Evolutionary conservation across 768 basidiomycete genomes (phyloP).

Genomic region (Rhizopogon vinicolor): DNA sequence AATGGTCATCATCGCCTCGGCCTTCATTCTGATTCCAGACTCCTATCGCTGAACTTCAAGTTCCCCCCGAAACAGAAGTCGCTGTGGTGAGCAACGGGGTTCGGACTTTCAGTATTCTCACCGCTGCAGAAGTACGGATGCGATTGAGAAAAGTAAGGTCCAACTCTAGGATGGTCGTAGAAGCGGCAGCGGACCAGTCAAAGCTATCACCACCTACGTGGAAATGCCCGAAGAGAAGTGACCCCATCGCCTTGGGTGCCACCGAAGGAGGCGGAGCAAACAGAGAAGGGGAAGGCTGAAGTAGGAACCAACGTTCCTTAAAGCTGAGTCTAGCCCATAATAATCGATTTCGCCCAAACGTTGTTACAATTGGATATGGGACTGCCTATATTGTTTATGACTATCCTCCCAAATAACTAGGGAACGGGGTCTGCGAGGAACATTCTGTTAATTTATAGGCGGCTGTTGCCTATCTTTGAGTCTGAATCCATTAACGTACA

Average conservation of each 20-base stretch:
- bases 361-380: not conserved
- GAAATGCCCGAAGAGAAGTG: slow-evolving; percentile 25
- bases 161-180: slow-evolving; percentile 69
- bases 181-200: slow-evolving; percentile 71
- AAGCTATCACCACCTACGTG: slow-evolving; percentile 42
- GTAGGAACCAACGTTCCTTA: slow-evolving; percentile 7
- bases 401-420: not conserved
- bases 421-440: not conserved
- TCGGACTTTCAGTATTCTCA: too few relatives aligned
- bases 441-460: too few relatives aligned
- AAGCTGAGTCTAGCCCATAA: not conserved
- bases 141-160: too few relatives aligned
- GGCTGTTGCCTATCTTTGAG: not conserved
- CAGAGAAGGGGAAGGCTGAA: slow-evolving; percentile 9
- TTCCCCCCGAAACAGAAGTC: too few relatives aligned
- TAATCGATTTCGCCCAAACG: not conserved
- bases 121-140: too few relatives aligned
- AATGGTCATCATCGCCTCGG: too few relatives aligned
- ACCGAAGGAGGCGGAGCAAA: slow-evolving; percentile 23
- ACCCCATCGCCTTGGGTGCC: slow-evolving; percentile 35
- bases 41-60: too few relatives aligned
- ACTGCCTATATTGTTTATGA: not conserved
- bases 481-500: not conserved
- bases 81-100: too few relatives aligned
- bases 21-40: too few relatives aligned